Percentiles rank a stretch among this genome's conserved stretches.
phyloP scores from a whole-genome alignment of 2,329 filamentous ascomycete species.

The Ophiosphaerella herpotricha region DNA sequence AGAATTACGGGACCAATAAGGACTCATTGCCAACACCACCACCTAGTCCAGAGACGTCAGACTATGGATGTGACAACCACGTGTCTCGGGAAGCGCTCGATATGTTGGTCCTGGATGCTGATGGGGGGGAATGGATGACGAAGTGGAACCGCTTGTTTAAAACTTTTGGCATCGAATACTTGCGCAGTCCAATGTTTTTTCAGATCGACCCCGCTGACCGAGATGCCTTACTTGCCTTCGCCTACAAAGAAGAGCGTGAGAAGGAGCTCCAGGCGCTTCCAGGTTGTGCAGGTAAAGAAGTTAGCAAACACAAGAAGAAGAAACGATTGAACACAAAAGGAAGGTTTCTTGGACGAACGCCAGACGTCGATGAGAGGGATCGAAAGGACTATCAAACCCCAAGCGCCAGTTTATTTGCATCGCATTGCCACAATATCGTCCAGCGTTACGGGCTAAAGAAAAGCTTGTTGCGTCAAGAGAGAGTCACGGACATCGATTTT shows the following conservation, averaged over 20 bases:
- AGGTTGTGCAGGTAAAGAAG: conserved; percentile 76
- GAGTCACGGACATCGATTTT: conserved; percentile 66
- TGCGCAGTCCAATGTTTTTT: conserved; percentile 83
- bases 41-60: conserved; percentile 23
- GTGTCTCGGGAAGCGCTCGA: conserved; percentile 15
- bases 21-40: conserved; percentile 33
- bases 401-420: conserved; percentile 46
- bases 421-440: conserved; percentile 49
- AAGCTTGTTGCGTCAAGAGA: conserved; percentile 63
- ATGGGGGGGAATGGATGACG: conserved; percentile 67
- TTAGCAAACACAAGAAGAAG: conserved; percentile 76
- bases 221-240: conserved; percentile 72
- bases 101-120: conserved; percentile 68
- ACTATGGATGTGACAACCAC: conserved; percentile 19
- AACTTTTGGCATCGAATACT: conserved; percentile 69
- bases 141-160: conserved; percentile 73
- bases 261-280: conserved; percentile 70
- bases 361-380: conserved; percentile 52
- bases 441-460: conserved; percentile 55
- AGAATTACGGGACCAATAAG: conserved; percentile 54
- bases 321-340: conserved; percentile 60
- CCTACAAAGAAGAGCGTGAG: conserved; percentile 64
- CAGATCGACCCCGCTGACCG: conserved; percentile 77
- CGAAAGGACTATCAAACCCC: conserved; percentile 54
- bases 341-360: conserved; percentile 48